Conservation (phyloP, 805 yeast genomes). For the Helenozyma rhizophorensis region DNA sequence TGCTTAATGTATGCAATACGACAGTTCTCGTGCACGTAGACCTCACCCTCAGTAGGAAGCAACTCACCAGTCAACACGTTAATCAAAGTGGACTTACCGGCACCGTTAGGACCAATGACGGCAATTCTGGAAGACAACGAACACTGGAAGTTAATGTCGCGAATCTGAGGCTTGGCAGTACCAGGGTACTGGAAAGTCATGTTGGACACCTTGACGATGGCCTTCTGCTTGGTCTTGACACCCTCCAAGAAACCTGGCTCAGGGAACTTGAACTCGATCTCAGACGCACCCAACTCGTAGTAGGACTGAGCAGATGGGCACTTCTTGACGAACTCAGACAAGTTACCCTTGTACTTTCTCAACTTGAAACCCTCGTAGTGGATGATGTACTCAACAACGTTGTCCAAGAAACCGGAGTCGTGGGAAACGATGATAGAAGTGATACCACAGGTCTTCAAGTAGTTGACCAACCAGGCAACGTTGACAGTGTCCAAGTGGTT, state of each 20-base stretch:
- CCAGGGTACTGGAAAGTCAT: conserved; percentile 99
- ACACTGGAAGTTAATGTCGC: conserved; percentile 95
- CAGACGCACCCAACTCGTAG: conserved; percentile 98
- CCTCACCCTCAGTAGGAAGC: conserved; percentile 97
- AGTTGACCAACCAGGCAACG: conserved; percentile 99
- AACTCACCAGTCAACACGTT: conserved; percentile 99
- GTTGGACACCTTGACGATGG: conserved; percentile 95
- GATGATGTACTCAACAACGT: conserved; percentile 95
- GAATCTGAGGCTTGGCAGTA: conserved; percentile 91
- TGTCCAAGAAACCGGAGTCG: conserved; percentile 99
- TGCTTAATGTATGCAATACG: conserved; percentile 99
- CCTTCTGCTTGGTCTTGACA: conserved; percentile 99
- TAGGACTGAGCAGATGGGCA: conserved; percentile 98
- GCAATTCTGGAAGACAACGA: conserved; percentile 99
- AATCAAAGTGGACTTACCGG: conserved; percentile 99
- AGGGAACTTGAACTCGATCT: conserved; percentile 95
- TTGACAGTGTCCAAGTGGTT: conserved; percentile 99
- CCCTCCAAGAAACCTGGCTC: conserved; percentile 99
- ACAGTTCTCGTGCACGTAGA: conserved; percentile 98
- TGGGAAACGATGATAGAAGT: conserved; percentile 98
- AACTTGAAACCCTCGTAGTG: conserved; percentile 99
- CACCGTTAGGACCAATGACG: conserved; percentile 99
- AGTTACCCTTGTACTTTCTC: conserved; percentile 99
- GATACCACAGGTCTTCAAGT: conserved; percentile 97
- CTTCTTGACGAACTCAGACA: conserved; percentile 96